Base-by-base conservation (phyloP, 2,329 filamentous ascomycete genomes). In the Paraconiothyrium sp. region DNA sequence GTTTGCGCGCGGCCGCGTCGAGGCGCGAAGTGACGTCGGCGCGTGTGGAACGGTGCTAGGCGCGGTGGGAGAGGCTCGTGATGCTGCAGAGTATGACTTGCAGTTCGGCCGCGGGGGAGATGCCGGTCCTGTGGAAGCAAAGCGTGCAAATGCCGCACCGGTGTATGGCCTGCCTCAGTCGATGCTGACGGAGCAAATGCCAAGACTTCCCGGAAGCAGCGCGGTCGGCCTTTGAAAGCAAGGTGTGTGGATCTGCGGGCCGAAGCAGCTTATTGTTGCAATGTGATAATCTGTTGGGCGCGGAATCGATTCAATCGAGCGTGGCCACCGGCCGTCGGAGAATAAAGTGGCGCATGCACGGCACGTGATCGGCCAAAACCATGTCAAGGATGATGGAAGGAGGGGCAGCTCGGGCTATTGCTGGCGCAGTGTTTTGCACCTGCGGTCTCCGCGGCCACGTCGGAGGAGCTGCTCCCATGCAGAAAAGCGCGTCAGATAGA, bases 201-300 rank as follows among this genome's bases (percentile, higher is more conserved):
- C 54, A 56, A 56, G 54, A 24, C 43, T 24, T 30, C 3, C 57
- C 39, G 39, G 7, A 41, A n/a, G 39, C 16, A 47, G 58, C 44
- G 58, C 48, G 37, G 52, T 64, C 66, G 63, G 67, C 44, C 43
- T 66, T 65, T 66, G 68, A 67, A 62, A 50, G 46, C 20, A 50
- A 44, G 55, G 46, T 46, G 62, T 55, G 67, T 69, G 70, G 70
- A 63, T 68, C 61, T 59, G 66, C 70, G 70, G 70, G 68, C 70
- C 70, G 70, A 66, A 55, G 62, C 59, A 60, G 64, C 59, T 54
- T 57, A 52, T 61, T 58, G 60, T 59, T 57, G 54, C 20, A 50
- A 55, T 54, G 61, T 54, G 52, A 54, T 57, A 61, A 72, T 64
- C 63, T 66, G 68, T 69, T 69, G 69, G 64, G 63, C 62, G 56